Evolutionary conservation across 2,329 filamentous ascomycete genomes (phyloP).

Genomic region (Cladobotryum mycophilum): DNA sequence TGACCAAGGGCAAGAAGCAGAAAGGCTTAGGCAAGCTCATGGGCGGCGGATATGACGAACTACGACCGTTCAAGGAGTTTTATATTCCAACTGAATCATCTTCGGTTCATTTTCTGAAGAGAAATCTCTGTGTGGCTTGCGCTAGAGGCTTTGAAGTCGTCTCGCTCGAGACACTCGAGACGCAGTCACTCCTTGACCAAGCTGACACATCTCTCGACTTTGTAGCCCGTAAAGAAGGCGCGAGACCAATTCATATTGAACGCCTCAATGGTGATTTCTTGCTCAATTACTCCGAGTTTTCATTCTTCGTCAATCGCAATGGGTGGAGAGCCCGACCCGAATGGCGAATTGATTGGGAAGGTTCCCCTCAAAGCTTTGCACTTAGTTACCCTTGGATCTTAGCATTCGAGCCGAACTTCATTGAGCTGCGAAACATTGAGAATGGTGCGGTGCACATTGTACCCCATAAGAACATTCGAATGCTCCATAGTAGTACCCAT

Average conservation of each 20-base stretch:
- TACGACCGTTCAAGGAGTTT: slow-evolving; percentile 97
- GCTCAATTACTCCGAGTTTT: slow-evolving; percentile 97
- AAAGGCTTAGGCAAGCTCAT: slow-evolving; percentile 96
- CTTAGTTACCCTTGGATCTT: slow-evolving; percentile 95
- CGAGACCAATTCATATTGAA: slow-evolving; percentile 94
- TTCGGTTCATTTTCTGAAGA: slow-evolving; percentile 94
- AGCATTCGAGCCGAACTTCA: slow-evolving; percentile 95
- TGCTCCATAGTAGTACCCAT: slow-evolving; percentile 94
- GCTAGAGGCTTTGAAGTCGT: slow-evolving; percentile 96
- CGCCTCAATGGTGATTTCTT: slow-evolving; percentile 94
- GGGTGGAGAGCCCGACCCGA: slow-evolving; percentile 94
- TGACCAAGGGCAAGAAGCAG: slow-evolving; percentile 91
- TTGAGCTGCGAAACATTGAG: slow-evolving; percentile 93
- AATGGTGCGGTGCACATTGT: slow-evolving; percentile 93
- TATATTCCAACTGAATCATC: slow-evolving; percentile 98
- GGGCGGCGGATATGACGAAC: slow-evolving; percentile 82
- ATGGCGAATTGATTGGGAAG: slow-evolving; percentile 98
- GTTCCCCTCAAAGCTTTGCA: slow-evolving; percentile 83
- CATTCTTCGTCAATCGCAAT: slow-evolving; percentile 98
- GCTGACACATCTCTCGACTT: slow-evolving; percentile 98
- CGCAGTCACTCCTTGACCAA: slow-evolving; percentile 92
- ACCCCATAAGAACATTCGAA: slow-evolving; percentile 91
- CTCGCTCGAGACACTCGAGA: slow-evolving; percentile 93
- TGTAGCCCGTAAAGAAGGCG: slow-evolving; percentile 86
- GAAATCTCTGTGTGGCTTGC: slow-evolving; percentile 93